Conservation (phyloP, 2,329 filamentous ascomycete genomes). For the Fusarium sp. region DNA sequence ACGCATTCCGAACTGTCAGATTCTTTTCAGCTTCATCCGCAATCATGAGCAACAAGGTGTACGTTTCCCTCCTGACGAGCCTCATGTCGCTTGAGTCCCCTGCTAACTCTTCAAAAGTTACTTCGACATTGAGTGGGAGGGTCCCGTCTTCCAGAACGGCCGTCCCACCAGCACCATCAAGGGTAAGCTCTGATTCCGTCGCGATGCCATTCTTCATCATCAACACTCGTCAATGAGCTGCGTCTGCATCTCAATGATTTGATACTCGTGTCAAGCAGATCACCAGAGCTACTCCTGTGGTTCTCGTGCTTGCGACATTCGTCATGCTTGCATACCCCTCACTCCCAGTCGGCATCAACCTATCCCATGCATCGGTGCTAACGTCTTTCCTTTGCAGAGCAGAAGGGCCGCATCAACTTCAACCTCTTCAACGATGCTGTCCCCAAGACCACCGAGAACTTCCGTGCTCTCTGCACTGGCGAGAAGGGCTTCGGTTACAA, state of each 20-base stretch:
- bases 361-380: slow-evolving; percentile 23
- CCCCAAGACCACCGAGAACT: slow-evolving; percentile 89
- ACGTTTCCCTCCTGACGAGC: slow-evolving; percentile 53
- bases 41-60: slow-evolving; percentile 79
- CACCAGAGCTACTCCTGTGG: background rate
- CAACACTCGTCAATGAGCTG: slow-evolving; percentile 5
- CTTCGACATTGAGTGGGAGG: slow-evolving; percentile 80
- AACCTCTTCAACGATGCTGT: slow-evolving; percentile 86
- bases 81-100: slow-evolving; percentile 7
- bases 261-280: background rate
- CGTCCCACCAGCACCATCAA: slow-evolving; percentile 65
- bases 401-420: slow-evolving; percentile 86
- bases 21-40: slow-evolving; percentile 66
- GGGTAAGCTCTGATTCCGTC: slow-evolving; percentile 61
- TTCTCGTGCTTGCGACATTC: slow-evolving; percentile 13
- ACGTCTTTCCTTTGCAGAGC: slow-evolving; percentile 61
- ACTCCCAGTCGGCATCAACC: slow-evolving; percentile 1
- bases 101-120: slow-evolving; percentile 58
- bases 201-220: slow-evolving; percentile 12
- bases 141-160: slow-evolving; percentile 73
- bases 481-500: slow-evolving; percentile 86
- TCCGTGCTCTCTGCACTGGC: slow-evolving; percentile 83
- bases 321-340: slow-evolving; percentile 24
- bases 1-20: slow-evolving; percentile 54
- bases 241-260: slow-evolving; percentile 1